Percentiles rank a stretch among this genome's conserved stretches.
Evolutionary conservation across 2,329 filamentous ascomycete genomes (phyloP).

Genomic region (Trichoderma koningiopsis): DNA sequence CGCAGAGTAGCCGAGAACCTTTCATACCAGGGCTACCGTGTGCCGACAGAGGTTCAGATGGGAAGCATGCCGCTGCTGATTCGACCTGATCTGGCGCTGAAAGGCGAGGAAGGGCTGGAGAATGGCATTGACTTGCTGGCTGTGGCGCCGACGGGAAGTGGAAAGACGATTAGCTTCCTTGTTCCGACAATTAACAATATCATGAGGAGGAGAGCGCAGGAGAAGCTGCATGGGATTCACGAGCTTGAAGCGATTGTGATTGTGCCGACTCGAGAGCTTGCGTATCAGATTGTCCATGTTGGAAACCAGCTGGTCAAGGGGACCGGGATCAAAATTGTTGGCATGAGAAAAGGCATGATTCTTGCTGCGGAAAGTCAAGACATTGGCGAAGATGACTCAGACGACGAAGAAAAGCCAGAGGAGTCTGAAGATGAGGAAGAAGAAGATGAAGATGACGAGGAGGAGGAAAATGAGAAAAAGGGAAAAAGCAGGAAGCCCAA

Average conservation of each 20-base stretch:
- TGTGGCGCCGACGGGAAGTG: constrained; percentile 91
- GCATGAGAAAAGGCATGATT: constrained; percentile 84
- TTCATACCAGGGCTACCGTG: constrained; percentile 76
- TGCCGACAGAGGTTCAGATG: constrained; percentile 93
- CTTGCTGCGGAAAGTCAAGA: constrained; percentile 55
- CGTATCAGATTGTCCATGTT: constrained; percentile 80
- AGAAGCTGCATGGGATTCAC: constrained; percentile 45
- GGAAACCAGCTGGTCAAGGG: constrained; percentile 76
- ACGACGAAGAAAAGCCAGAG: constrained; percentile 40
- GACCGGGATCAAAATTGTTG: constrained; percentile 76
- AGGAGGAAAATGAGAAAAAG: constrained; percentile 30
- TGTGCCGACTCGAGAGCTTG: constrained; percentile 77
- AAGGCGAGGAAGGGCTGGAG: constrained; percentile 40
- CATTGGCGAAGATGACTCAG: constrained; percentile 43
- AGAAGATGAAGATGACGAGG: constrained; percentile 34
- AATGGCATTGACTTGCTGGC: constrained; percentile 73
- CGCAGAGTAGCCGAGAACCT: constrained; percentile 76
- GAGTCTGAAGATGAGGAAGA: constrained; percentile 38
- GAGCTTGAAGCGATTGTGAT: constrained; percentile 69
- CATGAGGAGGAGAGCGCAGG: constrained; percentile 56
- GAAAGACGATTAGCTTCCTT: constrained; percentile 92
- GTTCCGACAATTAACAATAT: constrained; percentile 83
- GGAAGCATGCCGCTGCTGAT: constrained; percentile 80
- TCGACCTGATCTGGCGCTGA: constrained; percentile 53
- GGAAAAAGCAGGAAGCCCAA: constrained; percentile 35